Base-by-base conservation (phyloP, 164 flowering plant genomes). In the Litsea cubeba region DNA sequence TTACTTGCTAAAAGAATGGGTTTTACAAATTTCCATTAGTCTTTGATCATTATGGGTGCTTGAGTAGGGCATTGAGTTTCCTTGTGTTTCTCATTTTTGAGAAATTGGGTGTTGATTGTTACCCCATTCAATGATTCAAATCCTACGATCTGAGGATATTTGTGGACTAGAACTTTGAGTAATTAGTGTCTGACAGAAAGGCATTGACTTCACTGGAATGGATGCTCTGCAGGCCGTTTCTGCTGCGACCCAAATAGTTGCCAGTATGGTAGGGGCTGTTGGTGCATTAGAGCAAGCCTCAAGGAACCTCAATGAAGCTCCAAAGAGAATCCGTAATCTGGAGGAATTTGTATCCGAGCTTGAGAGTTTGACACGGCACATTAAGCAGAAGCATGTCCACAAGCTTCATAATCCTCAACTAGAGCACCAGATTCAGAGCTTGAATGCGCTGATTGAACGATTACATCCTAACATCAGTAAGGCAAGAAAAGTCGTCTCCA, bases 281-380 rank as follows among this genome's bases (percentile, higher is more conserved):
- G 73, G 75, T 20, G 82, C 82, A 62, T 72, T 85, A 50, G 84
- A 85, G 60, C 79, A 79, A 75, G 88, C 85, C 25, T 85, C 85
- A 5, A 80, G 85, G 72, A 73, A 82, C 66, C 81, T 83, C 67
- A 79, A 82, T 70, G 88, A 85, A 72, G 86, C 86, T 77, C 86
- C 88, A 25, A 81, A 74, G 73, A 82, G 74, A 76, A 78, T 83
- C 62, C 71, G 68, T 54, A 80, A 63, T 77, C 71, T 84, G 35
- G 86, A 84, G 71, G 83, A 81, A 35, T 76, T 82, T 73, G 83
- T 79, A 23, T 74, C 65, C 76, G 83, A 81, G 35, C 86, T 85
- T 10, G 85, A 83, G 72, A 82, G 76, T 50, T 71, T 85, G 81
- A 71, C 71, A 12, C 75, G 70, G 20, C 69, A 79, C 49, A n/a